Percentiles rank a stretch among this genome's conserved stretches.
Evolutionary conservation across 192 early-diverging fungal species (phyloP).

Genomic region (Haplosporangium gracile): DNA sequence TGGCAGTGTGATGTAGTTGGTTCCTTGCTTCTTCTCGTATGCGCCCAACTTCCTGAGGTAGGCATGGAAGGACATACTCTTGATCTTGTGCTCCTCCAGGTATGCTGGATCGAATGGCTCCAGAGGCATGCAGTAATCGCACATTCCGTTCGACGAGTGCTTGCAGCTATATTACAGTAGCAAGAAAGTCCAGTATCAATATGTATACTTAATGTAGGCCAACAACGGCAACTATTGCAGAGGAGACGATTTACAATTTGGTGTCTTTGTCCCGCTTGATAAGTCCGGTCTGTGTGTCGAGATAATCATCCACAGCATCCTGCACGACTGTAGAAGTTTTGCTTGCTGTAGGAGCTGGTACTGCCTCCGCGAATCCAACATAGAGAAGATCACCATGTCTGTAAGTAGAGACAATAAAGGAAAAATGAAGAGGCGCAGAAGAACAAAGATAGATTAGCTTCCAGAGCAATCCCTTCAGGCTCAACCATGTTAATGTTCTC

Average conservation of each 20-base stretch:
- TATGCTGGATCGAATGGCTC: slow-evolving; percentile 94
- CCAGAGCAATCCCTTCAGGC: not conserved
- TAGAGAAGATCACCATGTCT: slow-evolving; percentile 71
- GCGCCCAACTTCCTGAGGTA: slow-evolving; percentile 83
- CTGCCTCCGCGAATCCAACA: slow-evolving; percentile 57
- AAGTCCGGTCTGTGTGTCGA: slow-evolving; percentile 86
- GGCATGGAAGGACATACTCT: slow-evolving; percentile 97
- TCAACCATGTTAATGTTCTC: not conserved
- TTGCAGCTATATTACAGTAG: slow-evolving; percentile 70
- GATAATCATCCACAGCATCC: slow-evolving; percentile 82
- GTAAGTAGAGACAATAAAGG: not conserved
- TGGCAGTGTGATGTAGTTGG: slow-evolving; percentile 72
- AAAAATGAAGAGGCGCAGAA: not conserved
- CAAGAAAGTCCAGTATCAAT: not conserved
- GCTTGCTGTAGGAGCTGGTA: slow-evolving; percentile 6
- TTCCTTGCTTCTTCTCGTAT: slow-evolving; percentile 73
- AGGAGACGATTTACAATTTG: slow-evolving; percentile 74
- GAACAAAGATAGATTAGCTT: not conserved
- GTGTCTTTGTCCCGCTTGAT: slow-evolving; percentile 84
- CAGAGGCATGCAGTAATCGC: slow-evolving; percentile 93
- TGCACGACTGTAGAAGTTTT: slow-evolving; percentile 58
- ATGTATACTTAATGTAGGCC: not conserved
- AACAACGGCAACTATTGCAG: not conserved
- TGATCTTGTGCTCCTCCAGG: slow-evolving; percentile 91
- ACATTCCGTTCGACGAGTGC: slow-evolving; percentile 87